A percentile compares a stretch with the other conserved stretches of the same genome.
Evolutionary conservation across 2,329 filamentous ascomycete species (phyloP).

Genomic region (Scedosporium dehoogii): DNA sequence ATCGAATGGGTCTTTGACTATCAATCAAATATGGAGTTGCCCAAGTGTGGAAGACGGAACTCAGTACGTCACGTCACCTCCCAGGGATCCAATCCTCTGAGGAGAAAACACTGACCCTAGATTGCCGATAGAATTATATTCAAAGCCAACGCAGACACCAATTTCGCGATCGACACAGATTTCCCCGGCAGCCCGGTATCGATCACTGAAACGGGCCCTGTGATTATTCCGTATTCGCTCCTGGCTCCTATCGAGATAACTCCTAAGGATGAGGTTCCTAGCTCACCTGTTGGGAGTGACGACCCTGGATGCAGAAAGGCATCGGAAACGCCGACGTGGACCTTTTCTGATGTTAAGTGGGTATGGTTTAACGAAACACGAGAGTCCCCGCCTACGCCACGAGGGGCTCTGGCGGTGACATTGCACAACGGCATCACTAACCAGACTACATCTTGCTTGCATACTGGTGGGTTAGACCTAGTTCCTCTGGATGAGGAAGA

Average conservation of each 20-base stretch:
- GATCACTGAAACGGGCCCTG: background rate
- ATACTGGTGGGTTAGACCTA: background rate
- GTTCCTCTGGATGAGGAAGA: background rate
- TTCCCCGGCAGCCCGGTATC: background rate
- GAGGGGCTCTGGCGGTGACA: background rate
- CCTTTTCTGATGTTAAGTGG: background rate
- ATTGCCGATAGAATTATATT: background rate
- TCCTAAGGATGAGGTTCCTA: background rate
- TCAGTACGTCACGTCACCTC: background rate
- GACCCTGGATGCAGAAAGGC: background rate
- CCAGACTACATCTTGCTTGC: background rate
- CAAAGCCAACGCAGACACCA: background rate
- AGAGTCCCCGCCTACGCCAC: background rate
- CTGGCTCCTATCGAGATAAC: background rate
- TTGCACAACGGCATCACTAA: background rate
- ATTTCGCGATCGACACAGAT: background rate
- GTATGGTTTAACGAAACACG: background rate
- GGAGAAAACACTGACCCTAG: background rate
- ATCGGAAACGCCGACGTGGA: background rate
- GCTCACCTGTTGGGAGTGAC: background rate
- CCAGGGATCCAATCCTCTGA: background rate
- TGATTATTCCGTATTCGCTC: background rate
- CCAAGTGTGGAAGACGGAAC: background rate
- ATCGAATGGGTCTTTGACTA: background rate
- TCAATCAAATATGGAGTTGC: background rate